These are phyloP conservation scores for Quercus robur DNA, from an alignment of 306 rosid genomes.

Conservation along the genomic window DNA sequence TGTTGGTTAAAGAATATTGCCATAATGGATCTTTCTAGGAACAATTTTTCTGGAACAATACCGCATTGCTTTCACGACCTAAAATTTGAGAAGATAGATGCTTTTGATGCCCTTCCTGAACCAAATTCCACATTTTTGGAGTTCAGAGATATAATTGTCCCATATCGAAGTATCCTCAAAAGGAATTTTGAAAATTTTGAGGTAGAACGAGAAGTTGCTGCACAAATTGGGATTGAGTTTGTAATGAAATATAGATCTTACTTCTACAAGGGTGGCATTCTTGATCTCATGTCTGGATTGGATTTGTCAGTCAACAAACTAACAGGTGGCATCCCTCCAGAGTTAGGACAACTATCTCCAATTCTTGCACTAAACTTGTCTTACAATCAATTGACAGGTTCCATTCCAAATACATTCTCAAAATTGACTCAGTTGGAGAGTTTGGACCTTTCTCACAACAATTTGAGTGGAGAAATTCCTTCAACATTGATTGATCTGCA, in stretches of 20 bases:
- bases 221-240: conserved; percentile 1
- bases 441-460: conserved; percentile 21
- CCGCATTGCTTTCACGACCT: too few relatives aligned
- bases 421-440: background rate
- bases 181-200: too few relatives aligned
- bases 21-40: too few relatives aligned
- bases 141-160: too few relatives aligned
- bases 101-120: too few relatives aligned
- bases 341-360: background rate
- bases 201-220: too few relatives aligned
- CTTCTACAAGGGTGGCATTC: conserved; percentile 7
- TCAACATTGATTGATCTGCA: background rate
- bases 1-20: too few relatives aligned
- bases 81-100: too few relatives aligned
- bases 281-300: conserved; percentile 13
- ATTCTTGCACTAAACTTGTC: conserved; percentile 16
- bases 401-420: conserved; percentile 13
- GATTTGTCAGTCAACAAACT: conserved; percentile 20
- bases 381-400: conserved; percentile 2
- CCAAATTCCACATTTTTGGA: too few relatives aligned
- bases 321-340: conserved; percentile 12
- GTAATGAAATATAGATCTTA: conserved; percentile 11
- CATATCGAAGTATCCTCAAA: background rate
- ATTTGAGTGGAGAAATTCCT: conserved; percentile 23
- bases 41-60: too few relatives aligned